Evolutionary conservation across 768 basidiomycete species (phyloP).

Genomic region (Serpula lacrymans): DNA sequence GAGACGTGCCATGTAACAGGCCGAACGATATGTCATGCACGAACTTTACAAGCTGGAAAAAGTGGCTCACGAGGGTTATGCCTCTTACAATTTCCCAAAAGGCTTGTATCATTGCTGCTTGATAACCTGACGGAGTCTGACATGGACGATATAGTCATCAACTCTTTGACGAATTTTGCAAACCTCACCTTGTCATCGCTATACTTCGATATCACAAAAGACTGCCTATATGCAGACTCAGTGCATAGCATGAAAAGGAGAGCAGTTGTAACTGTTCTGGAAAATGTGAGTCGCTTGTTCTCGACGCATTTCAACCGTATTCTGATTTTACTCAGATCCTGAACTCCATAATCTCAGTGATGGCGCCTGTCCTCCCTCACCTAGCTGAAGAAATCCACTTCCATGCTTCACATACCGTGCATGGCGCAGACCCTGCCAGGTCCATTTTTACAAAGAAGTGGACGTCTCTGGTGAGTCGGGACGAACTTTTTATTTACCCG

Average conservation of each 20-base stretch:
- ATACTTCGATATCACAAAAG: constrained; percentile 92
- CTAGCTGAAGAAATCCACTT: constrained; percentile 86
- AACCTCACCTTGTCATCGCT: constrained; percentile 84
- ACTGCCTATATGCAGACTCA: constrained; percentile 76
- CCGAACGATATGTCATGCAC: constrained; percentile 84
- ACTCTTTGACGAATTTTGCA: constrained; percentile 69
- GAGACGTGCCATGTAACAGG: constrained; percentile 38
- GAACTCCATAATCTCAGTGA: constrained; percentile 58
- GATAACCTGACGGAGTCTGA: constrained; percentile 3
- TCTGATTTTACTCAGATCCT: constrained; percentile 46
- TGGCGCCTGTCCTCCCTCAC: constrained; percentile 88
- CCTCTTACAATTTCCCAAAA: constrained; percentile 75
- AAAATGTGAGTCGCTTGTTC: constrained; percentile 46
- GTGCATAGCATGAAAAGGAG: constrained; percentile 50
- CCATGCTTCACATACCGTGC: constrained; percentile 22
- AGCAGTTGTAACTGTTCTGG: constrained; percentile 66
- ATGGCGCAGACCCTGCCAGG: constrained; percentile 19
- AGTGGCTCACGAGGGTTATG: constrained; percentile 64
- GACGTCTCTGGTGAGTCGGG: constrained; percentile 58
- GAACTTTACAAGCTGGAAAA: constrained; percentile 73
- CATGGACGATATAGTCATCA: constrained; percentile 52
- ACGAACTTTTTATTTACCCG: too few relatives aligned
- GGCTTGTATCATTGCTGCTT: constrained; percentile 40
- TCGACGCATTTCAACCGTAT: background rate
- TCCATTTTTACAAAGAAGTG: constrained; percentile 78